Percentiles rank a stretch among this genome's conserved stretches.
These are phyloP conservation scores for Trichophyton simii DNA, from an alignment of 2,329 filamentous ascomycete genomes.

Conservation along the genomic window DNA sequence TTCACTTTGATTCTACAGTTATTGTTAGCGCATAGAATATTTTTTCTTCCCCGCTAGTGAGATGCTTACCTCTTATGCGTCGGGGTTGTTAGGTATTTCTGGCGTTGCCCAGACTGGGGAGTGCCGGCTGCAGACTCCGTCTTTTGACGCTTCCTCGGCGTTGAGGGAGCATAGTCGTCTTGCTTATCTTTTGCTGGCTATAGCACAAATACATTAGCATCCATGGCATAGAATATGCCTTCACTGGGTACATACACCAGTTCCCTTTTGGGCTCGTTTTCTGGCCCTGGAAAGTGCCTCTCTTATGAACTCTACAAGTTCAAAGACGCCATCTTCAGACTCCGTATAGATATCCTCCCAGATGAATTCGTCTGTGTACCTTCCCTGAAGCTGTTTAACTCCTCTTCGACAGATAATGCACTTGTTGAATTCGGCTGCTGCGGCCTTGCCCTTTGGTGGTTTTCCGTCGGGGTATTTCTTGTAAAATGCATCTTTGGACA, in stretches of 20 bases:
- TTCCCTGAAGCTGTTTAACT: constrained; percentile 76
- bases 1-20: constrained; percentile 53
- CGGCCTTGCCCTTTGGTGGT: constrained; percentile 48
- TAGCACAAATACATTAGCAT: background rate
- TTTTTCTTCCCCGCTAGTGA: background rate
- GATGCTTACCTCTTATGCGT: constrained; percentile 46
- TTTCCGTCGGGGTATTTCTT: constrained; percentile 60
- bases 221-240: background rate
- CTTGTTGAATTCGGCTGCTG: constrained; percentile 64
- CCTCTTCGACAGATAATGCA: constrained; percentile 81
- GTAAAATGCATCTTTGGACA: constrained; percentile 59
- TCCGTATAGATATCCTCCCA: constrained; percentile 78
- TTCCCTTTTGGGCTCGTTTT: constrained; percentile 33
- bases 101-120: constrained; percentile 31
- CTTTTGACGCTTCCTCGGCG: constrained; percentile 47
- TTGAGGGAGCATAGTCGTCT: constrained; percentile 27
- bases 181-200: constrained; percentile 19
- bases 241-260: constrained; percentile 11
- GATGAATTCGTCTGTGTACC: constrained; percentile 79
- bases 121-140: constrained; percentile 33
- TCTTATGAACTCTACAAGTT: constrained; percentile 55
- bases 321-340: constrained; percentile 50
- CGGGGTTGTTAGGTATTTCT: constrained; percentile 44
- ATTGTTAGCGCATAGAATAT: background rate
- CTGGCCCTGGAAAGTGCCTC: constrained; percentile 52